Evolutionary conservation across 2,329 filamentous ascomycete species (phyloP).

Genomic region (Hirsutella thompsonii): DNA sequence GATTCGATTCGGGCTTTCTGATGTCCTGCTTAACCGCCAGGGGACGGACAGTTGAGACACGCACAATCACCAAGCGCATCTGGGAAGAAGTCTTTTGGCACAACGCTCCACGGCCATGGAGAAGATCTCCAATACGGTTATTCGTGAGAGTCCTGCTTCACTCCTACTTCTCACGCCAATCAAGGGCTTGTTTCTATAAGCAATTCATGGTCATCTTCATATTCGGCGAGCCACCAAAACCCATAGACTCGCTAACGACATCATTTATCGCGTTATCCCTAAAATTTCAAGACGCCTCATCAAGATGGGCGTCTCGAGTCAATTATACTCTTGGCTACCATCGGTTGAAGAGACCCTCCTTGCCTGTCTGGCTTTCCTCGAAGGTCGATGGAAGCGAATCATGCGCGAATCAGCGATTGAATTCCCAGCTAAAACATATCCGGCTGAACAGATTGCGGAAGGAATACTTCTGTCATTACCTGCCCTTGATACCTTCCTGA

Average conservation of each 20-base stretch:
- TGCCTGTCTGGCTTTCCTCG: neutral
- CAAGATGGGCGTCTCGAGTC: neutral
- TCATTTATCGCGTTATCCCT: neutral
- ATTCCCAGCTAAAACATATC: no score
- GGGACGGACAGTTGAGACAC: neutral
- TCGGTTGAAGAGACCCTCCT: neutral
- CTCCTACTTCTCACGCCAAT: neutral
- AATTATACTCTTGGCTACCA: neutral
- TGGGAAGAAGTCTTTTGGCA: neutral
- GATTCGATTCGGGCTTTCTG: neutral
- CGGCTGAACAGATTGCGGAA: no score
- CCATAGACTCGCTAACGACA: neutral
- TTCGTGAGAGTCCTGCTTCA: neutral
- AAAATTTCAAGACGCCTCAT: neutral
- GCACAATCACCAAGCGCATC: neutral
- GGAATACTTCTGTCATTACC: no score
- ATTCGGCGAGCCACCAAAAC: neutral
- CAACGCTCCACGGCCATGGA: neutral
- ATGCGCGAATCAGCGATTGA: no score
- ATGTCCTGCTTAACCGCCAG: neutral
- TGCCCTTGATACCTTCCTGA: no score
- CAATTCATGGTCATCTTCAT: neutral
- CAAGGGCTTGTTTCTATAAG: neutral
- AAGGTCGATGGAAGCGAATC: neutral
- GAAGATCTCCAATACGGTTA: neutral